phyloP scores from a whole-genome alignment of 2,329 filamentous ascomycete species.

The Nigrospora osmanthi region DNA sequence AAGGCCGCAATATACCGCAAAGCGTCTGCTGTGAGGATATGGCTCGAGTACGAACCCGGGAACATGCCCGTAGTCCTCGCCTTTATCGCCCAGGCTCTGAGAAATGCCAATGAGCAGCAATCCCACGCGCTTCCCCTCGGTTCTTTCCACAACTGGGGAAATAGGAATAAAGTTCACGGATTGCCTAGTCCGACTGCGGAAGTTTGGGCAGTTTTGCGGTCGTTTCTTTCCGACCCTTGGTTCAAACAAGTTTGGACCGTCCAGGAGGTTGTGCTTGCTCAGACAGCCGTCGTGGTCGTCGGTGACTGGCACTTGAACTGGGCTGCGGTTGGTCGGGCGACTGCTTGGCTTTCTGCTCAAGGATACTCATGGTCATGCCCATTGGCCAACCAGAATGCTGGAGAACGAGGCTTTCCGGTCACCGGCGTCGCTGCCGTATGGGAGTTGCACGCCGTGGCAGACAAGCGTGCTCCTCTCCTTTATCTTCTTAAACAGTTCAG shows the following conservation, averaged over 20 bases:
- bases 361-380: background rate
- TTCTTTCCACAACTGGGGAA: background rate
- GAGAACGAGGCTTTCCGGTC: background rate
- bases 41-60: slow-evolving; percentile 6
- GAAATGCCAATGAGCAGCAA: background rate
- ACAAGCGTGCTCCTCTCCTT: background rate
- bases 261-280: slow-evolving; percentile 6
- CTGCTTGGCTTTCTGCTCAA: background rate
- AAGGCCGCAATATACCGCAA: slow-evolving; percentile 12
- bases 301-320: slow-evolving; percentile 5
- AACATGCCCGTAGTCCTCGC: background rate
- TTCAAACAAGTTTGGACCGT: slow-evolving; percentile 9
- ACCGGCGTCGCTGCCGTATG: background rate
- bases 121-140: background rate
- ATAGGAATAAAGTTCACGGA: background rate
- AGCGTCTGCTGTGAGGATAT: slow-evolving; percentile 8
- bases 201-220: background rate
- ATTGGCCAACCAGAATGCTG: background rate
- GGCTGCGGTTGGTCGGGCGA: slow-evolving; percentile 1
- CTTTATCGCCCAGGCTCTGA: background rate
- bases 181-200: background rate
- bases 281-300: slow-evolving; percentile 2
- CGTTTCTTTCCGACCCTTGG: slow-evolving; percentile 4
- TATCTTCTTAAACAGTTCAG: background rate
- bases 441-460: background rate